Base-by-base conservation (phyloP, 179 eudicot genomes). In the Monotropa hypopitys region DNA sequence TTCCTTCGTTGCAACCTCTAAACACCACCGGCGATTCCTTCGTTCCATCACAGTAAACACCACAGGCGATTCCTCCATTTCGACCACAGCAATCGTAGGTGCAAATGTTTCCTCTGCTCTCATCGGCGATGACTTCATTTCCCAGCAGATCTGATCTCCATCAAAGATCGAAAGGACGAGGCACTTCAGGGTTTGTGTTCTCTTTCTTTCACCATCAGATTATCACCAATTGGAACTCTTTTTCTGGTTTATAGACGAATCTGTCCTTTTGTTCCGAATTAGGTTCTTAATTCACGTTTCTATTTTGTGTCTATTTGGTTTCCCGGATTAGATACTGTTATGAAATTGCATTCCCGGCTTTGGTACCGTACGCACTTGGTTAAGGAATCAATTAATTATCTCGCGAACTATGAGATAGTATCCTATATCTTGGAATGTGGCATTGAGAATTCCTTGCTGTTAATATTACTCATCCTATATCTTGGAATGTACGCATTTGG, bases 151-250 rank as follows among this genome's bases (percentile, higher is more conserved):
- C 70, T 82, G 51, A 75, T 79, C 74, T 70, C 89, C 45, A 28
- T 81, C 43, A 87, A 84, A 61, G 89, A 88, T 70, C 86, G 84
- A 67, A 87, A 82, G 76, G 91, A 88, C 73, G 86, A 87, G 74
- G 89, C 89, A 10, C 87, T 88, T 76, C 74, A 23, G 20, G 89
- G 89, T 88, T 15, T 33, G 75, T 56, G 28, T 15, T 57, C 32
- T 61, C 38, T 28, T 40, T 51, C 66, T 77, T 26, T 50, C 38
- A 3, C 47, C 53, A 33, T 20, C 26, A 6, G 9, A 13, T 43
- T 2, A 11, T 35, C 7, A 42, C 76, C 5, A 9, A 10, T 63
- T 33, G 50, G 15, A 15, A 59, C 33, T 59, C 0, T 74, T 33
- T 61, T 62, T 46, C 21, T 18, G 45, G n/a, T 15, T 21, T 59